A percentile compares a stretch with the other conserved stretches of the same genome.
phyloP scores from a whole-genome alignment of 2,329 filamentous ascomycete species.

The Claviceps humidiphila region DNA sequence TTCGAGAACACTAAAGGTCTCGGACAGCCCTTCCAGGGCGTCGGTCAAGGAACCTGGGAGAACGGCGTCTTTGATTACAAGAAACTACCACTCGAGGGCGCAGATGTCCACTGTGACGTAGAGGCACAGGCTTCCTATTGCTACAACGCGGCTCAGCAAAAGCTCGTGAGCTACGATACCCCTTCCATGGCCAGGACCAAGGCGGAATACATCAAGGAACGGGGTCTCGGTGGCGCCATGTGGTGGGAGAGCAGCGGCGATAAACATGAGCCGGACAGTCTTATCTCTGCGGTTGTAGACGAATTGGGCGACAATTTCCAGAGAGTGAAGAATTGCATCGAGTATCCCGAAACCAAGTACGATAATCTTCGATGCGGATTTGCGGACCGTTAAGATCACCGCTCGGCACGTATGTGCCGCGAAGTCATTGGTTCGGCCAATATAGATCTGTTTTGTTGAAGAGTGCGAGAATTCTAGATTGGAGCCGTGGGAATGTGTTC shows the following conservation, averaged over 20 bases:
- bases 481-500: too few species aligned
- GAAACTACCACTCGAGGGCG: conserved; percentile 56
- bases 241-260: conserved; percentile 92
- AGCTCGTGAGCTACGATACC: conserved; percentile 71
- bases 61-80: conserved; percentile 82
- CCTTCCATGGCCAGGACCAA: conserved; percentile 54
- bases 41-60: conserved; percentile 75
- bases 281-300: conserved; percentile 54
- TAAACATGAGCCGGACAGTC: conserved; percentile 46
- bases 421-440: too few species aligned
- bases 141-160: conserved; percentile 49
- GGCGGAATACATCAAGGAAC: conserved; percentile 53
- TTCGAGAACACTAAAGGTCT: conserved; percentile 69
- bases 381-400: conserved; percentile 23
- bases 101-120: conserved; percentile 50
- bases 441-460: too few species aligned
- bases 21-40: conserved; percentile 54
- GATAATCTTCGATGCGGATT: conserved; percentile 53
- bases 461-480: too few species aligned
- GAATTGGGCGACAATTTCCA: conserved; percentile 45
- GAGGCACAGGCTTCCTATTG: conserved; percentile 61
- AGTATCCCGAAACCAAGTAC: conserved; percentile 54
- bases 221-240: conserved; percentile 76
- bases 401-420: background rate
- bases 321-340: conserved; percentile 43